A percentile compares a stretch with the other conserved stretches of the same genome.
These are phyloP conservation scores for Filosporella fistucella DNA, from an alignment of 495 filamentous ascomycete species.

Conservation along the genomic window DNA sequence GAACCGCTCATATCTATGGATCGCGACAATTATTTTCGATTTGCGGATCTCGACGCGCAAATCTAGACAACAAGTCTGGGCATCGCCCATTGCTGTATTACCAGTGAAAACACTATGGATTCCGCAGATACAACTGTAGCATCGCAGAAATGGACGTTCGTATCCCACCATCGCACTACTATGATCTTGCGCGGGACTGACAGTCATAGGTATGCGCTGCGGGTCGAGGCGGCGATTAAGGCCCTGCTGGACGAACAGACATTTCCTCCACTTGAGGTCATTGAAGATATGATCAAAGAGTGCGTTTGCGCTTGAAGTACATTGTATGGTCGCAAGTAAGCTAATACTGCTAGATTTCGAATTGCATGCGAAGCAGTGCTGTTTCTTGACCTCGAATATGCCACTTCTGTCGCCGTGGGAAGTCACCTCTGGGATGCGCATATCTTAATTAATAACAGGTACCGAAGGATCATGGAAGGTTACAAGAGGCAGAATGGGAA, in stretches of 20 bases:
- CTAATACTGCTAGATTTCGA: constrained; percentile 22
- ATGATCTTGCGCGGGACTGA: constrained; percentile 8
- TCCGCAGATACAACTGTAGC: constrained; percentile 9
- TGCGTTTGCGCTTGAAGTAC: constrained; percentile 32
- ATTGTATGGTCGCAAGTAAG: neutral
- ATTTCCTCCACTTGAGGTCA: constrained; percentile 51
- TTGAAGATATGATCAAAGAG: constrained; percentile 55
- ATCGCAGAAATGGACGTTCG: constrained; percentile 21
- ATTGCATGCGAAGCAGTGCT: constrained; percentile 61
- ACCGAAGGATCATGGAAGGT: constrained; percentile 54
- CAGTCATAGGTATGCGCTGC: neutral
- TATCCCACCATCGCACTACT: too few species aligned
- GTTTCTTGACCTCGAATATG: constrained; percentile 68
- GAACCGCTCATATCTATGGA: too few species aligned
- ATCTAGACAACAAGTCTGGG: constrained; percentile 19
- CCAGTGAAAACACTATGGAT: neutral
- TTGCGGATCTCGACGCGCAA: constrained; percentile 20
- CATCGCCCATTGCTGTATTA: neutral
- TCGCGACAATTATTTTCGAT: constrained; percentile 15
- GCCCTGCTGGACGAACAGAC: too few species aligned
- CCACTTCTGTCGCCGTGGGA: constrained; percentile 59
- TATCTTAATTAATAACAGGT: constrained; percentile 68
- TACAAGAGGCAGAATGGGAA: constrained; percentile 36
- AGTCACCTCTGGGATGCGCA: constrained; percentile 75
- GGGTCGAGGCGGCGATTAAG: too few species aligned